Evolutionary conservation across 2,329 filamentous ascomycete species (phyloP).

Genomic region (Cladophialophora carrionii): DNA sequence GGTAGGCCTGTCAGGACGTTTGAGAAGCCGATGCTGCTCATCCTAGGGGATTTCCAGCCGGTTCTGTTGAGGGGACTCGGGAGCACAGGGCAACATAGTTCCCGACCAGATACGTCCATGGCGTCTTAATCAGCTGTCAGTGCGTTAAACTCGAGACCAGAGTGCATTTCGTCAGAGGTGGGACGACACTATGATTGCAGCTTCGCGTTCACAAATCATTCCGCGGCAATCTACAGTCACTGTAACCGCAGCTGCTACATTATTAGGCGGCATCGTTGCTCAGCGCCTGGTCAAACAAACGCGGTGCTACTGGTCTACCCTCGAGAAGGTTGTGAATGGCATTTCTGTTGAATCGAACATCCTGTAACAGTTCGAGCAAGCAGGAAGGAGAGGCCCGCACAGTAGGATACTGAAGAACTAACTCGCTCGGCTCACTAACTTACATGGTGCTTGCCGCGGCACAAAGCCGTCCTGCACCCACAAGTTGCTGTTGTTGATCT

Average conservation of each 20-base stretch:
- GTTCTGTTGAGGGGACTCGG: constrained; percentile 9
- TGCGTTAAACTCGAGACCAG: constrained; percentile 14
- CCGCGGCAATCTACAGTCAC: constrained; percentile 24
- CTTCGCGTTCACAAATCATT: constrained; percentile 30
- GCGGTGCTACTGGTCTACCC: constrained; percentile 23
- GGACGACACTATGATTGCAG: constrained; percentile 22
- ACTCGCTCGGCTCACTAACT: background rate
- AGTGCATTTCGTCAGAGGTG: constrained; percentile 4
- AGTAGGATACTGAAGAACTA: background rate
- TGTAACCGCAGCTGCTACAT: constrained; percentile 22
- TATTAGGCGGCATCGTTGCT: constrained; percentile 21
- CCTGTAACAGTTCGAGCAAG: background rate
- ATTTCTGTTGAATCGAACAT: background rate
- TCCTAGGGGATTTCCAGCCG: constrained; percentile 7
- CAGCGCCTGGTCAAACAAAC: constrained; percentile 21
- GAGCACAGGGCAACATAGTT: constrained; percentile 18
- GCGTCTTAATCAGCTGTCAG: constrained; percentile 15
- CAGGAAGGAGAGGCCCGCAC: background rate
- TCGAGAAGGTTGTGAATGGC: constrained; percentile 6
- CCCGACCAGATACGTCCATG: background rate
- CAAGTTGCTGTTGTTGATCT: constrained; percentile 9
- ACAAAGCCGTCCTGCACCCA: background rate
- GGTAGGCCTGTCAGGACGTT: constrained; percentile 21
- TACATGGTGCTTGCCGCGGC: background rate
- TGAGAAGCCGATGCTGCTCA: constrained; percentile 10